Percentiles rank a stretch among this genome's conserved stretches.
Evolutionary conservation across 805 yeast genomes (phyloP).

Genomic region (Yamadazyma akitaensis): DNA sequence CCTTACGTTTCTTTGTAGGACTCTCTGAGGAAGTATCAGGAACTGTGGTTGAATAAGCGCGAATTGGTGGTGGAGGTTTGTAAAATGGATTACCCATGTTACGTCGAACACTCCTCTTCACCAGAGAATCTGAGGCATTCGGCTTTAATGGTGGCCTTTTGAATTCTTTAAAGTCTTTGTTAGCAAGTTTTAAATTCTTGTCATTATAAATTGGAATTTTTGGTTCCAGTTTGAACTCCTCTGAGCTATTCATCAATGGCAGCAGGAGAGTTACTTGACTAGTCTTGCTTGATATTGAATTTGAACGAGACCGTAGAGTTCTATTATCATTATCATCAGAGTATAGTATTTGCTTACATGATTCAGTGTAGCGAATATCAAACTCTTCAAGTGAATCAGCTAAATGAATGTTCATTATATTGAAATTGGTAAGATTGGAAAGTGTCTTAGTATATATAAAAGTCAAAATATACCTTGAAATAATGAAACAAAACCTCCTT

Average conservation of each 20-base stretch:
- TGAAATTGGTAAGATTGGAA: not conserved
- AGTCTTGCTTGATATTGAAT: slow-evolving; percentile 10
- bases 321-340: not conserved
- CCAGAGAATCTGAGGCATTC: not conserved
- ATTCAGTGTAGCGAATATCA: slow-evolving; percentile 20
- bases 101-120: slow-evolving; percentile 5
- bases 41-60: slow-evolving; percentile 3
- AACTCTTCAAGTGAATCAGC: slow-evolving; percentile 26
- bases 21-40: slow-evolving; percentile 1
- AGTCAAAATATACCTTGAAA: not conserved
- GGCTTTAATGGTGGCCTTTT: slow-evolving; percentile 24
- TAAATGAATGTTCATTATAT: slow-evolving; percentile 14
- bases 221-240: slow-evolving; percentile 3
- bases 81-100: slow-evolving; percentile 20
- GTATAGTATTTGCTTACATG: slow-evolving; percentile 16
- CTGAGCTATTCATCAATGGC: slow-evolving; percentile 20
- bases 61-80: slow-evolving; percentile 14
- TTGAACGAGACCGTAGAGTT: slow-evolving; percentile 7
- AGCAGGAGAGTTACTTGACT: slow-evolving; percentile 19
- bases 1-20: slow-evolving; percentile 14
- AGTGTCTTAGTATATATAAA: not conserved
- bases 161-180: slow-evolving; percentile 8
- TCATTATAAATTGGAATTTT: slow-evolving; percentile 12
- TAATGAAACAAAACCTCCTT: slow-evolving; percentile 3
- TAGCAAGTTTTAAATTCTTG: slow-evolving; percentile 6